These are phyloP conservation scores for Erythrobasidium yunnanense DNA, from an alignment of 768 basidiomycete genomes.

Conservation along the genomic window DNA sequence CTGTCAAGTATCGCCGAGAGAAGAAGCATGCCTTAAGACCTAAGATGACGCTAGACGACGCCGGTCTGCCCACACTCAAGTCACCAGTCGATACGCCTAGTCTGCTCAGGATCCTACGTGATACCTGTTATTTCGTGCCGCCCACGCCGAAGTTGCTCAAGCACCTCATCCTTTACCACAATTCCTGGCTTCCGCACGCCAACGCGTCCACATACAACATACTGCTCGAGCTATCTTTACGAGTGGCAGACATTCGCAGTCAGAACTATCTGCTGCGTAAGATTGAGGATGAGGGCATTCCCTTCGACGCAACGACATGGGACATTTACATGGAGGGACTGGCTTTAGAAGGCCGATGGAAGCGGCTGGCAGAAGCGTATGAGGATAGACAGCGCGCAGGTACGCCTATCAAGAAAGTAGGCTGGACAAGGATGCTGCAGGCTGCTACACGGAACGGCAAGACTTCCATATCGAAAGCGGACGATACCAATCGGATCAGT, in stretches of 20 bases:
- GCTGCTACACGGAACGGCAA: constrained; percentile 14
- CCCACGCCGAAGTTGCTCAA: neutral
- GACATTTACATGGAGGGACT: constrained; percentile 9
- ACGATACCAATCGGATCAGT: neutral
- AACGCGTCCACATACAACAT: constrained; percentile 1
- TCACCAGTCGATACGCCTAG: too few species aligned
- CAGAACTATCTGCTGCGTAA: neutral
- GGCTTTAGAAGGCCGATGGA: neutral
- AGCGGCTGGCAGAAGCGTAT: neutral
- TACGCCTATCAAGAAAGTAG: neutral
- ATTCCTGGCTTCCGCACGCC: neutral
- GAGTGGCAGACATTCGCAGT: constrained; percentile 1
- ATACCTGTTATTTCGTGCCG: neutral
- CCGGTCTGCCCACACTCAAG: too few species aligned
- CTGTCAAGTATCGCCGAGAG: too few species aligned
- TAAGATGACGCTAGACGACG: too few species aligned
- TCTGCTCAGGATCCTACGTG: too few species aligned
- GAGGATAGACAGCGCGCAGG: neutral
- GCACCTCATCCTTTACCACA: neutral
- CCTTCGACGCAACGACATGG: neutral
- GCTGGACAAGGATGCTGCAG: constrained; percentile 12
- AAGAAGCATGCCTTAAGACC: too few species aligned
- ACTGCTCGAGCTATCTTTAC: neutral
- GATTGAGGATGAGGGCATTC: neutral
- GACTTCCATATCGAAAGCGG: neutral